phyloP scores from a whole-genome alignment of 73 alveolate genomes.

The Tetrahymena elliotti region DNA sequence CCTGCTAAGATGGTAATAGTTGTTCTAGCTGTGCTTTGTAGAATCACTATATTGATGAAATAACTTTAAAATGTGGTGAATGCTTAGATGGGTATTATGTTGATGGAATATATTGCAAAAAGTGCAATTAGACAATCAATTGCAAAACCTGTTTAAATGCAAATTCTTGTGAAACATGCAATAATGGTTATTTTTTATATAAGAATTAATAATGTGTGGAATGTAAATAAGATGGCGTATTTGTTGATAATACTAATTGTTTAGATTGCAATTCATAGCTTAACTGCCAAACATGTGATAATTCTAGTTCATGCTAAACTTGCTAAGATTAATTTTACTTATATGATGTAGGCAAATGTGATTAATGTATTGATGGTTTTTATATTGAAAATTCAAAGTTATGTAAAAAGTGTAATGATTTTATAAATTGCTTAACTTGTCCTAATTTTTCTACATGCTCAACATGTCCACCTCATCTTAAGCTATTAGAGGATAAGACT shows the following conservation, averaged over 20 bases:
- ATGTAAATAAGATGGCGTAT: background rate
- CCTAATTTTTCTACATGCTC: background rate
- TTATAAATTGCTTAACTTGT: background rate
- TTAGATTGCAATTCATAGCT: background rate
- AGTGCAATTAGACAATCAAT: background rate
- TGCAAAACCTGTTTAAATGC: background rate
- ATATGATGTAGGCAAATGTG: background rate
- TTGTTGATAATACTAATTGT: background rate
- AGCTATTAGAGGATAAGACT: background rate
- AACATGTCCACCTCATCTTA: background rate
- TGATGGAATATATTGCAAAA: background rate
- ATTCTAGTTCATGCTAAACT: background rate
- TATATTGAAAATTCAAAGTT: background rate
- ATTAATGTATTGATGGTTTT: background rate
- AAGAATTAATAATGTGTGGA: background rate
- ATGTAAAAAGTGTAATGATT: background rate
- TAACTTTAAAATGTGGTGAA: background rate
- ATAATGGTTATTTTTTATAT: background rate
- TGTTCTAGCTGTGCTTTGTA: background rate
- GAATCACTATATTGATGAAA: background rate
- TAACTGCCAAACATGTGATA: background rate
- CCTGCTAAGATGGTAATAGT: background rate
- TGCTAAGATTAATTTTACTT: background rate
- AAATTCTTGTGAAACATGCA: background rate
- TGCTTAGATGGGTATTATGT: background rate